Evolutionary conservation across 2,329 filamentous ascomycete species (phyloP).

Genomic region (Phialophora verrucosa): DNA sequence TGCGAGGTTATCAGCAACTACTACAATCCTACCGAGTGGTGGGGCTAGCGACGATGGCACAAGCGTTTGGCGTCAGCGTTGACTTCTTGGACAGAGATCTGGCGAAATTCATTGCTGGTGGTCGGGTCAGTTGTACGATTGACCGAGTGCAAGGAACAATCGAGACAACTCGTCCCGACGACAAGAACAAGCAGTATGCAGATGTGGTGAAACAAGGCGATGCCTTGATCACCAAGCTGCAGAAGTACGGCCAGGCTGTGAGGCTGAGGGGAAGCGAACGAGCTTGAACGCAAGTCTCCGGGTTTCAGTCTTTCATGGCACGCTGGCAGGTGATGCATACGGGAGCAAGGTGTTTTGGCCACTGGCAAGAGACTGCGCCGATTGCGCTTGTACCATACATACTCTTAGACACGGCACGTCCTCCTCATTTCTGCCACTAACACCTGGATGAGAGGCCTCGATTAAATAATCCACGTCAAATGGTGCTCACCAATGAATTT

Average conservation of each 20-base stretch:
- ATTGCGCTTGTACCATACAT: constrained; percentile 20
- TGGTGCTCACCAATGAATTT: not conserved
- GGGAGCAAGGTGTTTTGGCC: constrained; percentile 27
- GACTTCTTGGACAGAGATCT: constrained; percentile 97
- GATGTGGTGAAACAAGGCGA: constrained; percentile 98
- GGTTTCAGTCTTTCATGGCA: not conserved
- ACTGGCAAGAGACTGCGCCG: not conserved
- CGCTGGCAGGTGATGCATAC: not conserved
- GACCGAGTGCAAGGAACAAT: constrained; percentile 97
- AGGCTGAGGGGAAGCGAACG: constrained; percentile 92
- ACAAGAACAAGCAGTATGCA: constrained; percentile 99
- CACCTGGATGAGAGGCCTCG: not conserved
- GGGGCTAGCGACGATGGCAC: constrained; percentile 95
- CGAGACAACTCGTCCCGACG: constrained; percentile 95
- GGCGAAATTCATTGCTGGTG: constrained; percentile 93
- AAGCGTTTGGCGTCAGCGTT: constrained; percentile 93
- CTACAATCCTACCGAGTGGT: constrained; percentile 97
- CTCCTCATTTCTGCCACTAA: not conserved
- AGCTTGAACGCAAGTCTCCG: constrained; percentile 58
- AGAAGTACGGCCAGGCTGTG: constrained; percentile 98
- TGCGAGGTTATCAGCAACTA: constrained; percentile 94
- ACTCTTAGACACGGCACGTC: not conserved
- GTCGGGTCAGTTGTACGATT: constrained; percentile 94
- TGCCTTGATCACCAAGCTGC: constrained; percentile 96
- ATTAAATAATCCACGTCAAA: not conserved